Evolutionary conservation across 2,329 filamentous ascomycete species (phyloP).

Genomic region (Gnomoniopsis smithogilvyi): DNA sequence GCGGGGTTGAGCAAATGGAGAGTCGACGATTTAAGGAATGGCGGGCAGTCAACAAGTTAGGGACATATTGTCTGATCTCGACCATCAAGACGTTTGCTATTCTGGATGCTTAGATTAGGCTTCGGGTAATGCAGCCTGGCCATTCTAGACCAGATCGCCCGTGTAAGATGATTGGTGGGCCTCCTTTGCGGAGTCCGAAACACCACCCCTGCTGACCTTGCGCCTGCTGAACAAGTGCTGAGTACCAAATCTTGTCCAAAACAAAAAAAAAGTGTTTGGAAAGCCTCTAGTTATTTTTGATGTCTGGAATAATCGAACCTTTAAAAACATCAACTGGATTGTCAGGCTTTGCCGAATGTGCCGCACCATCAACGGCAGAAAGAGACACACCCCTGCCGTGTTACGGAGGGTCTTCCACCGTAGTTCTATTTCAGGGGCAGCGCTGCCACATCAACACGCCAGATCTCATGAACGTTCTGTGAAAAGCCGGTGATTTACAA

Average conservation of each 20-base stretch:
- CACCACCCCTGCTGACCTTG: neutral
- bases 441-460: constrained; percentile 10
- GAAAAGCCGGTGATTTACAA: neutral
- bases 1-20: constrained; percentile 37
- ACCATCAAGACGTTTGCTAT: neutral
- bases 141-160: neutral
- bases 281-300: neutral
- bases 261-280: neutral
- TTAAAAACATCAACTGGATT: neutral
- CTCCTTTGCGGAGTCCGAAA: neutral
- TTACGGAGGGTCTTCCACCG: constrained; percentile 12
- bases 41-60: constrained; percentile 1
- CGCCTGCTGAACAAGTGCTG: neutral
- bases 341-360: neutral
- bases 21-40: constrained; percentile 27
- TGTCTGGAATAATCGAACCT: too few species aligned
- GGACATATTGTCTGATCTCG: neutral
- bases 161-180: constrained; percentile 21
- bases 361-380: neutral
- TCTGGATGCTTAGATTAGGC: neutral
- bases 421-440: constrained; percentile 13
- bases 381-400: neutral
- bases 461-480: neutral
- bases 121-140: neutral
- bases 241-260: neutral